phyloP scores from a whole-genome alignment of 306 rosid species.

The Medicago truncatula region DNA sequence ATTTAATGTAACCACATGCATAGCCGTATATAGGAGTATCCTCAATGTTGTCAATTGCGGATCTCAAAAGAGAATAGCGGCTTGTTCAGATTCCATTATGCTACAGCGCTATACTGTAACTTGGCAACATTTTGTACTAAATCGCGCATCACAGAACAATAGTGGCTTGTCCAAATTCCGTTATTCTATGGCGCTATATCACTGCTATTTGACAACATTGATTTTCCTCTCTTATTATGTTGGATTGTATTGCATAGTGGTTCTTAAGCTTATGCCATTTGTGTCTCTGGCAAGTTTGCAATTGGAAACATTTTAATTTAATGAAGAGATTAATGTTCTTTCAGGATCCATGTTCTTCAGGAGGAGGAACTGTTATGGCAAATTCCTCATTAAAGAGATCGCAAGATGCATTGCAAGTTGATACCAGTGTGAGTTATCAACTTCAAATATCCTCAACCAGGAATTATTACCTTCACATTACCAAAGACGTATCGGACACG shows the following conservation, averaged over 20 bases:
- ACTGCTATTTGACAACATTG: neutral
- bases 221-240: neutral
- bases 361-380: slow-evolving; percentile 37
- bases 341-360: slow-evolving; percentile 67
- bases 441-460: too few species aligned
- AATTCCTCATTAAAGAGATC: slow-evolving; percentile 47
- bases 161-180: neutral
- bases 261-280: slow-evolving; percentile 26
- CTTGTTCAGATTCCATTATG: neutral
- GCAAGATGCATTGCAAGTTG: slow-evolving; percentile 41
- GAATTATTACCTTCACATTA: too few species aligned
- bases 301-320: slow-evolving; percentile 3
- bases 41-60: neutral
- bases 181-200: neutral
- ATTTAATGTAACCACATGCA: neutral
- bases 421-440: slow-evolving; percentile 50
- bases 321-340: slow-evolving; percentile 37
- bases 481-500: too few species aligned
- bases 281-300: slow-evolving; percentile 18
- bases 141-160: neutral
- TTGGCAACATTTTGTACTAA: neutral
- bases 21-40: too few species aligned
- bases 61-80: neutral
- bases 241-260: slow-evolving; percentile 13
- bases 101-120: neutral